These are phyloP conservation scores for Fusarium brevicatenulatum DNA, from an alignment of 2,329 filamentous ascomycete genomes.

Conservation along the genomic window DNA sequence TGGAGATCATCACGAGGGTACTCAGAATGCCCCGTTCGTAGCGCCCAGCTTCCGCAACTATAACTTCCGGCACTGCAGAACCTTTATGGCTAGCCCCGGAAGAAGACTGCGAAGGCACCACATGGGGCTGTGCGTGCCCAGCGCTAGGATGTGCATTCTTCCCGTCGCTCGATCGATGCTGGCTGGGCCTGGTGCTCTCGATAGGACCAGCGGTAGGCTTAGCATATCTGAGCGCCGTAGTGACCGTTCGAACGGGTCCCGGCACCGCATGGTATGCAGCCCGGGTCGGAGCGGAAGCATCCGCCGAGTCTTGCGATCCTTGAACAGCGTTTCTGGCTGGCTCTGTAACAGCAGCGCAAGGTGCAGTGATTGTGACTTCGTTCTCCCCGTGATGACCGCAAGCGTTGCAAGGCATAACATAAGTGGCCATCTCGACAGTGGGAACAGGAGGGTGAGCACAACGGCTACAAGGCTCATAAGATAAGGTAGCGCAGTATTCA, in stretches of 20 bases:
- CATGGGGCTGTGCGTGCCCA: too few relatives aligned
- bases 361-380: not conserved
- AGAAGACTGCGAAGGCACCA: not conserved
- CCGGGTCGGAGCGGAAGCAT: fast-evolving
- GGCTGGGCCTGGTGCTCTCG: fast-evolving
- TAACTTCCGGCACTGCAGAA: not conserved
- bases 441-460: not conserved
- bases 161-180: fast-evolving
- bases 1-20: fast-evolving
- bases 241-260: not conserved
- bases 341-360: not conserved
- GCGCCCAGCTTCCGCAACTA: not conserved
- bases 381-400: not conserved
- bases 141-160: not conserved
- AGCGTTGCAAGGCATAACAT: not conserved
- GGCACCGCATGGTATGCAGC: not conserved
- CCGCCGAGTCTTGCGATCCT: fast-evolving
- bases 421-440: not conserved
- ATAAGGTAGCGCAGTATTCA: not conserved
- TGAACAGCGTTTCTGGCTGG: fast-evolving
- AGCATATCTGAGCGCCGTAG: not conserved
- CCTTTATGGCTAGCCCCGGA: fast-evolving
- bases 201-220: not conserved
- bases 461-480: not conserved
- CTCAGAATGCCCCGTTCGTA: fast-evolving